Evolutionary conservation across 331 rosid genomes (phyloP).

Genomic region (Stylosanthes scabra): DNA sequence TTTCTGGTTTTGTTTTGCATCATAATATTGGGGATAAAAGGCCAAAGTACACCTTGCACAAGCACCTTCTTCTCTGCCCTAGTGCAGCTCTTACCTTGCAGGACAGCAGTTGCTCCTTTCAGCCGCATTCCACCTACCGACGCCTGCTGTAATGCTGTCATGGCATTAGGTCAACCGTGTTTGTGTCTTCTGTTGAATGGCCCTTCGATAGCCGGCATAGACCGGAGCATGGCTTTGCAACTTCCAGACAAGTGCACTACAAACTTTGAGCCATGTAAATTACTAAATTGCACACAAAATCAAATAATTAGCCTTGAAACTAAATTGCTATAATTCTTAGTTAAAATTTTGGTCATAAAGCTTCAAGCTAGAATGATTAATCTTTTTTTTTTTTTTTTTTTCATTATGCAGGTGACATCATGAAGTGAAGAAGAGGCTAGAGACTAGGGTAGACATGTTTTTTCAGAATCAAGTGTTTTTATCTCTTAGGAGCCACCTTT

Average conservation of each 20-base stretch:
- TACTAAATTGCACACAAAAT: not conserved
- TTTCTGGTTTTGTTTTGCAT: conserved; percentile 35
- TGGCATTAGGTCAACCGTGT: conserved; percentile 69
- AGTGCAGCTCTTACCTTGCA: conserved; percentile 70
- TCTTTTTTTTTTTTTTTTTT: not conserved
- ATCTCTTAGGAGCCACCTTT: not conserved
- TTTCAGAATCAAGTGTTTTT: conserved; percentile 33
- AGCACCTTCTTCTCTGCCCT: conserved; percentile 63
- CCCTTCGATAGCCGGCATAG: conserved; percentile 66
- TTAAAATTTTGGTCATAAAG: not conserved
- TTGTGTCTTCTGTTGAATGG: conserved; percentile 69
- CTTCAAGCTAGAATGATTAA: not conserved
- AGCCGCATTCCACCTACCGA: conserved; percentile 63
- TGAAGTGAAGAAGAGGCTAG: conserved; percentile 40
- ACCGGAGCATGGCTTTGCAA: conserved; percentile 65
- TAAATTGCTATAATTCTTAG: no score
- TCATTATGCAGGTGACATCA: conserved; percentile 45
- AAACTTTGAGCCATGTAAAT: conserved; percentile 67
- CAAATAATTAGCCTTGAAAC: no score
- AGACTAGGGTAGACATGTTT: conserved; percentile 7
- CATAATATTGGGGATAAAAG: conserved; percentile 43
- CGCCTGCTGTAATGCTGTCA: conserved; percentile 61
- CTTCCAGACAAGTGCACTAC: conserved; percentile 65
- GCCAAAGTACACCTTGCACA: conserved; percentile 43
- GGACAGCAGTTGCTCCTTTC: conserved; percentile 60